Evolutionary conservation across 805 yeast species (phyloP), one percentile per base, ranked within the genome.

Genomic region (Nakazawaea laoshanensis): DNA sequence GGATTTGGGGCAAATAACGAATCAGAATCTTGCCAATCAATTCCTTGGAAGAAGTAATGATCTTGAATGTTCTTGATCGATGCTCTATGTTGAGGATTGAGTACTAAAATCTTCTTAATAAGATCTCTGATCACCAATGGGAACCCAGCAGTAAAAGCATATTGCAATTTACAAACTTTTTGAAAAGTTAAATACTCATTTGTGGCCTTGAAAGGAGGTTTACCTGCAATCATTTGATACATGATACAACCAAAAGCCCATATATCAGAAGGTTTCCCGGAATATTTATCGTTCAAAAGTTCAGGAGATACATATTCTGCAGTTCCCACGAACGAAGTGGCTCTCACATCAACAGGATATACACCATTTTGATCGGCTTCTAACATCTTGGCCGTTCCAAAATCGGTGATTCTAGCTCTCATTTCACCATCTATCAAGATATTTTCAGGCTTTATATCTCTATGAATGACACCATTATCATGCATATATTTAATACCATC

Each of bases 271-370:
- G 75, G 66, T 41, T 70, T 71, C 4, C 79, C 78, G 44, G 75
- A 67, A 44, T 74, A 77, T 46, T 80, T 82, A 46, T 70, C 82
- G 41, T 78, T 84, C 38, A 83, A 59, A 24, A 83, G 57, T 46
- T 83, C 94, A 0, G 94, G 98, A 0, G 95, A 79, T 3, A 92
- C 96, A 49, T 88, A 88, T 50, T 88, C 96, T 0, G 97, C 97
- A 1, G 98, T 89, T 0, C 98, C 98, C 3, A 89, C 94, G 57
- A 83, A 83, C 0, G 92, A 82, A 42, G 71, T 77, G 0, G 92
- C 87, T 45, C 75, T 65, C 2, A 76, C 73, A 45, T 80, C 80
- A 11, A 66, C 48, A 7, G 88, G 87, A 47, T 74, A 81, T 7
- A 55, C 59, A 24, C 70, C 75, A n/a, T 64, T 55, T 3, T 53